Conservation (phyloP, 2,329 filamentous ascomycete species). For the Talaromyces pinophilus region DNA sequence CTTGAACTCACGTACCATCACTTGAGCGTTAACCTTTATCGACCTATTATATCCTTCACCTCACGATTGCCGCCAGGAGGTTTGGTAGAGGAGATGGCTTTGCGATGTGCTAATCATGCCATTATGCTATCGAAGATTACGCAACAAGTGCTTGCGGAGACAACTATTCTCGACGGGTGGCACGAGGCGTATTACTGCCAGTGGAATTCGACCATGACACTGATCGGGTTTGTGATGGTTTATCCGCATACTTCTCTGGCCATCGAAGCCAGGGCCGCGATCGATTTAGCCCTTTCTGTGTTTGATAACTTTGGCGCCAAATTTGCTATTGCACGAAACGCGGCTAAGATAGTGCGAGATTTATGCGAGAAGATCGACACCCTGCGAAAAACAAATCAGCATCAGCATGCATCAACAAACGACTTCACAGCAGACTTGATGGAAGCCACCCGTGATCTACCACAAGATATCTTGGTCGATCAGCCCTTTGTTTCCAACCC, state of each 20-base stretch:
- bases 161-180: conserved; percentile 31
- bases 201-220: conserved; percentile 38
- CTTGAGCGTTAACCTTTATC: conserved; percentile 10
- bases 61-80: neutral
- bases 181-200: conserved; percentile 33
- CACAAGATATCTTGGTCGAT: neutral
- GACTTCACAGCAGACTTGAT: neutral
- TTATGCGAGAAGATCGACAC: conserved; percentile 25
- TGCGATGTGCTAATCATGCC: conserved; percentile 10
- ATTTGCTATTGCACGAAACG: conserved; percentile 42
- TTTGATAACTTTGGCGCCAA: conserved; percentile 40
- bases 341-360: conserved; percentile 28
- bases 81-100: neutral
- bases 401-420: neutral
- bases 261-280: conserved; percentile 27
- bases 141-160: neutral
- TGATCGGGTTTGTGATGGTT: conserved; percentile 38
- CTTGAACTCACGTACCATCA: conserved; percentile 20
- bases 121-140: conserved; percentile 17
- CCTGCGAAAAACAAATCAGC: conserved; percentile 4
- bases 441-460: neutral
- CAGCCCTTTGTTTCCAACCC: neutral
- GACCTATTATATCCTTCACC: conserved; percentile 18
- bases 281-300: conserved; percentile 44
- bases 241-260: conserved; percentile 28